phyloP scores from a whole-genome alignment of 352 stramenopile species.

The Phytophthora chlamydospora region DNA sequence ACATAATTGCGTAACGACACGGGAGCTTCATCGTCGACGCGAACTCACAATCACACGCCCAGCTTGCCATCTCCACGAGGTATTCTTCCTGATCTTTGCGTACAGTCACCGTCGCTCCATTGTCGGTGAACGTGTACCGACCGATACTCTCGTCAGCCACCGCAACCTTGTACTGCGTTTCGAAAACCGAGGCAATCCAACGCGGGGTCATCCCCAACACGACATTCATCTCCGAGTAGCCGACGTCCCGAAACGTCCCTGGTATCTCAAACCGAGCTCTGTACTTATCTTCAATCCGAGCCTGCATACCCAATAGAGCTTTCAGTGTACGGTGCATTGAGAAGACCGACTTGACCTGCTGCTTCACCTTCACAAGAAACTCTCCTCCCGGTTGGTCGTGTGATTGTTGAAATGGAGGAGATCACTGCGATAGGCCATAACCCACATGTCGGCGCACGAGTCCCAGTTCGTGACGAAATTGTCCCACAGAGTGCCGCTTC shows the following conservation, averaged over 20 bases:
- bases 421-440: conserved; percentile 8
- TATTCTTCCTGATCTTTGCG: not conserved
- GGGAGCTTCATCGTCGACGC: conserved; percentile 12
- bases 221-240: conserved; percentile 5
- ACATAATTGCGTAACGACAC: conserved; percentile 9
- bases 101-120: conserved; percentile 1
- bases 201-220: conserved; percentile 9
- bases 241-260: not conserved
- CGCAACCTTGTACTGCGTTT: conserved; percentile 5
- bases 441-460: conserved; percentile 4
- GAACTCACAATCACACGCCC: conserved; percentile 18
- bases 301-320: not conserved
- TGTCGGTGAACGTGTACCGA: conserved; percentile 3
- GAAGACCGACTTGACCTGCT: not conserved
- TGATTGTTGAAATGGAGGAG: conserved; percentile 11
- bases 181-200: conserved; percentile 6
- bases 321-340: not conserved
- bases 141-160: not conserved
- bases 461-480: conserved; percentile 13
- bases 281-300: not conserved
- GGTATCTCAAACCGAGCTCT: conserved; percentile 2
- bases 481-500: not conserved
- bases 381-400: conserved; percentile 12
- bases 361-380: conserved; percentile 15
- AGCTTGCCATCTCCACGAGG: conserved; percentile 6